phyloP scores from a whole-genome alignment of 768 basidiomycete species.

The Rossbeevera mucosa region DNA sequence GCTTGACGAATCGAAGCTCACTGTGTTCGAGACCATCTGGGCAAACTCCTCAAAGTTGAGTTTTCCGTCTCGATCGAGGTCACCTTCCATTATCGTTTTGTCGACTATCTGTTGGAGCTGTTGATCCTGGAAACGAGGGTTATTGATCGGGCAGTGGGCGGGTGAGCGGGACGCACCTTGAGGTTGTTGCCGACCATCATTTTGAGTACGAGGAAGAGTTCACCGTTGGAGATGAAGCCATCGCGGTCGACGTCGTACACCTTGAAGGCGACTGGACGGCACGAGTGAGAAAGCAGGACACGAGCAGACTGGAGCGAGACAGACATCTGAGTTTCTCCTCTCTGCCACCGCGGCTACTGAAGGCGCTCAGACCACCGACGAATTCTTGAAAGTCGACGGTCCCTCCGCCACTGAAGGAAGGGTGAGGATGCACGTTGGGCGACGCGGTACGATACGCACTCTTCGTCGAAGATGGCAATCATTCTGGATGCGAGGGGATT shows the following conservation, averaged over 20 bases:
- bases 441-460: slow-evolving; percentile 62
- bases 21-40: slow-evolving; percentile 94
- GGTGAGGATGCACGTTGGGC: background rate
- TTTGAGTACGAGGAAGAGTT: slow-evolving; percentile 96
- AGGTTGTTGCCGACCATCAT: slow-evolving; percentile 99
- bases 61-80: slow-evolving; percentile 96
- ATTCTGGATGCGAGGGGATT: slow-evolving; percentile 95
- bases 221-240: slow-evolving; percentile 96
- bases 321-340: slow-evolving; percentile 95
- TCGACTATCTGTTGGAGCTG: slow-evolving; percentile 99
- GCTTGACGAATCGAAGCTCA: slow-evolving; percentile 33
- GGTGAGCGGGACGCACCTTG: slow-evolving; percentile 53
- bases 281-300: background rate
- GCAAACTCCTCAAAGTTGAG: slow-evolving; percentile 97
- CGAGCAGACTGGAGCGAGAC: slow-evolving; percentile 28
- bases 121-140: slow-evolving; percentile 61
- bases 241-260: slow-evolving; percentile 99
- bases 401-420: slow-evolving; percentile 75
- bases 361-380: slow-evolving; percentile 95
- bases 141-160: background rate
- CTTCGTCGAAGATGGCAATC: slow-evolving; percentile 99
- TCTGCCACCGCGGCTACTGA: slow-evolving; percentile 92
- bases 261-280: slow-evolving; percentile 89
- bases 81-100: slow-evolving; percentile 99
- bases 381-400: slow-evolving; percentile 99